Evolutionary conservation across 345 rosid species (phyloP).

Genomic region (Pseudoturritis turrita): DNA sequence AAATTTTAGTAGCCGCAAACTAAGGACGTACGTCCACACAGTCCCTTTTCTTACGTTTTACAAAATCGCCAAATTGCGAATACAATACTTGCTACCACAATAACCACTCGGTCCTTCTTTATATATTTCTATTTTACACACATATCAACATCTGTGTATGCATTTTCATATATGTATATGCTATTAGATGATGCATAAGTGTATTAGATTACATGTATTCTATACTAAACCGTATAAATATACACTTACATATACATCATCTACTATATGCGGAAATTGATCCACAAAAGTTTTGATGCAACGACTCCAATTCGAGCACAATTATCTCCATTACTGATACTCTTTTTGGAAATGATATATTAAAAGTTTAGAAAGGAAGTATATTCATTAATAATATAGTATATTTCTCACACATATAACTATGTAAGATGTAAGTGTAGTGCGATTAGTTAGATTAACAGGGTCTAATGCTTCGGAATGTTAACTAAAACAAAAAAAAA

Average conservation of each 20-base stretch:
- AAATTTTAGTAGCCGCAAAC: slow-evolving; percentile 24
- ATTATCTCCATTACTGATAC: not conserved
- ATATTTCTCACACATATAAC: not conserved
- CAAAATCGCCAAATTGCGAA: not conserved
- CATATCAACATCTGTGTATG: not conserved
- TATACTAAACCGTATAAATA: too few relatives aligned
- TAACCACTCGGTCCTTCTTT: slow-evolving; percentile 5
- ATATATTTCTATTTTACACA: not conserved
- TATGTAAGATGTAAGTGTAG: not conserved
- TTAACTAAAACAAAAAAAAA: not conserved
- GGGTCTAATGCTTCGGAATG: slow-evolving; percentile 6
- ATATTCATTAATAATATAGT: not conserved
- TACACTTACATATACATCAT: too few relatives aligned
- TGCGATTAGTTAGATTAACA: slow-evolving; percentile 14
- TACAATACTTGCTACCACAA: not conserved
- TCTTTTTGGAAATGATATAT: not conserved
- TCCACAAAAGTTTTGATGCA: not conserved
- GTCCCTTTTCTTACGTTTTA: slow-evolving; percentile 17
- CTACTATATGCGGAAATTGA: not conserved
- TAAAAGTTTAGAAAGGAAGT: not conserved
- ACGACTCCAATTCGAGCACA: not conserved
- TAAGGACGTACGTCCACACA: slow-evolving; percentile 31
- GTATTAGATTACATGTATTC: too few relatives aligned
- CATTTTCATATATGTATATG: too few relatives aligned
- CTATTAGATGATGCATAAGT: not conserved